These are phyloP conservation scores for Scutellaria barbata DNA, from an alignment of 257 asterid species.

Conservation along the genomic window DNA sequence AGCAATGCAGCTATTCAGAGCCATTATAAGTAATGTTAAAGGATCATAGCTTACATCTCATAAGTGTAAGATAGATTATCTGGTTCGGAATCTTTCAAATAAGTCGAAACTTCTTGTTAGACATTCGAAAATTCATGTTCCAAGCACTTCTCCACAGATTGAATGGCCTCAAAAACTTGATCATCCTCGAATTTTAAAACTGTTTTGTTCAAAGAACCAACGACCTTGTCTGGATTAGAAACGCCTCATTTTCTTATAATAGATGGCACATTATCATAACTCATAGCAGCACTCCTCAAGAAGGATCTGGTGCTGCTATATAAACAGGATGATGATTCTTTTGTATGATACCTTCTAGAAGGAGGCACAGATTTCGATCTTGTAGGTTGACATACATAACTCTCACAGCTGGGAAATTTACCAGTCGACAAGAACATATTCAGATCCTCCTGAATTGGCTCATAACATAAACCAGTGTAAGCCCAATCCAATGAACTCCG, in stretches of 20 bases:
- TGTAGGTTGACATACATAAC: no score
- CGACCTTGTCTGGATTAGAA: constrained; percentile 15
- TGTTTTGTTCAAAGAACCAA: background rate
- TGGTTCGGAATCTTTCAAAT: no score
- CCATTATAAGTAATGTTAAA: no score
- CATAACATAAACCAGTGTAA: constrained; percentile 44
- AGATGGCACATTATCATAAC: constrained; percentile 41
- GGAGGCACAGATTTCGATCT: no score
- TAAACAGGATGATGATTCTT: constrained; percentile 4
- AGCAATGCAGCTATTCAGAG: no score
- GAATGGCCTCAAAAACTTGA: constrained; percentile 34
- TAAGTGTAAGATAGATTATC: no score
- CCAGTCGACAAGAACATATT: constrained; percentile 36
- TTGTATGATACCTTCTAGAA: background rate
- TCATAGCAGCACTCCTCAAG: constrained; percentile 44
- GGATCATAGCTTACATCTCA: no score
- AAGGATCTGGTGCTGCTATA: constrained; percentile 29
- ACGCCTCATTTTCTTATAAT: constrained; percentile 45
- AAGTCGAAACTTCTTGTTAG: constrained; percentile 17
- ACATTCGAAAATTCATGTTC: constrained; percentile 37
- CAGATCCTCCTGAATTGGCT: constrained; percentile 38
- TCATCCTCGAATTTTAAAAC: background rate
- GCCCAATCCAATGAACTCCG: no score
- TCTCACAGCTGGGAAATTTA: constrained; percentile 32
- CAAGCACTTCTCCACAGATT: constrained; percentile 37